Evolutionary conservation across 176 grass and related monocot genomes (phyloP), one percentile per base, ranked within the genome.

Genomic region (Microstegium vimineum): DNA sequence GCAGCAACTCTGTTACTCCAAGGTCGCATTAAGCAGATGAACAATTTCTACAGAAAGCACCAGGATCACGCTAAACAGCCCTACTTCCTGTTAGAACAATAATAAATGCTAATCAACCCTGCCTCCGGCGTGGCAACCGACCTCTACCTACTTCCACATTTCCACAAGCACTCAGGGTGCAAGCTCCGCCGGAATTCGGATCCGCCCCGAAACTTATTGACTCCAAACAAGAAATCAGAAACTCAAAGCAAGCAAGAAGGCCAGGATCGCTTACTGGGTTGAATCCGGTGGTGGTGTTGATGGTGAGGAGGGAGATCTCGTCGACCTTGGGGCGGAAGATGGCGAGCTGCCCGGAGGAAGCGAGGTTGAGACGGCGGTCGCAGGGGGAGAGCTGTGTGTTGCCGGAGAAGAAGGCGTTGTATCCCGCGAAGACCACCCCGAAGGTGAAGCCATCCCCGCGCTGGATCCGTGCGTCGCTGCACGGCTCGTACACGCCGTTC

Each of bases 251-350:
- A 69, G 2, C 2, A 6, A 28, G 47, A 46, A 32, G 36, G 20
- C 18, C 7, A 17, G 35, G 37, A 81, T 38, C 73, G 46, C 86
- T 90, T 70, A 96, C 93, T 28, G 90, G 90, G 79, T 90, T 51
- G 45, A 96, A 93, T 26, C 83, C 90, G 3, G 88, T 79, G 40
- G 96, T 99, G 52, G 96, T 95, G 76, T 99, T 95, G 87, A 95
- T 49, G 64, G 97, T 99, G 89, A 99, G 97, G 18, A 99, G 97
- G 30, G 97, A 94, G 87, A 99, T 99, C 91, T 99, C 93, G 77
- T 99, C 97, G 49, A 99, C 85, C 87, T 85, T 95, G 87, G 97
- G 93, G 57, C 97, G 97, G 91, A 99, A 99, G 72, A 96, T 70
- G 69, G 92, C 82, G 62, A 99, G 93, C 89, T 96, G 89, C 6